Base-by-base conservation (phyloP, 2,329 filamentous ascomycete species). In the Colletotrichum falcatum region DNA sequence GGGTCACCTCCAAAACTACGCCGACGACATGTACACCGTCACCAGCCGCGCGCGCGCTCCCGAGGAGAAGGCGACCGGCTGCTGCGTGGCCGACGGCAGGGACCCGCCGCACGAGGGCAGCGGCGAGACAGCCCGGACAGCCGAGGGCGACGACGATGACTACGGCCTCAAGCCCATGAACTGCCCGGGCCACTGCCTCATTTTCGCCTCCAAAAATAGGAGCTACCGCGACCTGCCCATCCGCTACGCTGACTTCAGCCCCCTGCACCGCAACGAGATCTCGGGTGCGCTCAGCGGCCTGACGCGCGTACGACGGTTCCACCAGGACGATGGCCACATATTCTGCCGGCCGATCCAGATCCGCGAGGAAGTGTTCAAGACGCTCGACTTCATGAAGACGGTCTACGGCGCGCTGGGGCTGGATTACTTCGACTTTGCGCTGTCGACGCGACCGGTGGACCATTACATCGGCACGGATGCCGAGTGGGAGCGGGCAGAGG, bases 101-200 rank as follows among this genome's bases (percentile, higher is more conserved):
- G 62, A 66, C 26, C 73, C 33, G 28, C 74, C 61, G 65, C 49
- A 53, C 42, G 67, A 66, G 30, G 56, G 67, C 35, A 48, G 76
- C 70, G 30, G 49, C 70, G 53, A 74, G 73, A 55, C 61, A 16
- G 51, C 56, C 37, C 58, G 65, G 44, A 48, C 51, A 12, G 68
- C 75, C 0, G 77, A 78, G 26, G 88, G 90, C 71, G 89, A 92
- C 72, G 86, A 89, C 71, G 90, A 91, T 73, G 91, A 93, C 72
- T 97, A 93, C 80, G 93, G 93, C 23, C 83, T 97, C 74, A 97
- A 97, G 80, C 94, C 94, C 18, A 97, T 97, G 94, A 97, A 97
- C 78, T 97, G 94, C 78, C 94, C 94, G 0, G 94, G 94, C 3
- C 94, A 97, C 80, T 97, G 94, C 78, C 84, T 97, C 73, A 88